Conservation (phyloP, 2,329 filamentous ascomycete species). For the Torrubiella hemipterigena region DNA sequence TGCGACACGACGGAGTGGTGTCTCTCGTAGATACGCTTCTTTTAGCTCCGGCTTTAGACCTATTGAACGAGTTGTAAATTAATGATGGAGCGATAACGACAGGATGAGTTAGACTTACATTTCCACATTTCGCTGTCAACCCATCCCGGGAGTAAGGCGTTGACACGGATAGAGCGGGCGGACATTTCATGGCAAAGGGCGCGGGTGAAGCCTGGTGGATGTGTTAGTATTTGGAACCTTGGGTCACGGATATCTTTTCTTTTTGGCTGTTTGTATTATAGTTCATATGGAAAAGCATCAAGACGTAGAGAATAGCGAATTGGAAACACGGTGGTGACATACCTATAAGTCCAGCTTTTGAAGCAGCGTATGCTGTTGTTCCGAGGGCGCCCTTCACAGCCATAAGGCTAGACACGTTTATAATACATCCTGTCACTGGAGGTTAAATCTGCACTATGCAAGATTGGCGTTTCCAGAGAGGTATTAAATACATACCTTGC, state of each 20-base stretch:
- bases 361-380: slow-evolving; percentile 62
- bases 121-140: slow-evolving; percentile 71
- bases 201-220: slow-evolving; percentile 49
- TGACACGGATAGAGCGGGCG: slow-evolving; percentile 55
- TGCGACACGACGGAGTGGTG: slow-evolving; percentile 58
- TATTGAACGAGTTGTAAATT: slow-evolving; percentile 26
- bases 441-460: not conserved
- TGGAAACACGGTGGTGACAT: slow-evolving; percentile 17
- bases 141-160: slow-evolving; percentile 74
- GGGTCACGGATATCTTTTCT: slow-evolving; percentile 2
- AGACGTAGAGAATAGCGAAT: not conserved
- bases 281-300: slow-evolving; percentile 9
- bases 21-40: slow-evolving; percentile 31
- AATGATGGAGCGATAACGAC: slow-evolving; percentile 10
- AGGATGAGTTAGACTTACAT: slow-evolving; percentile 33
- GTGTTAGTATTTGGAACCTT: slow-evolving; percentile 2
- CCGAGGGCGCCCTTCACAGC: slow-evolving; percentile 58
- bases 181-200: slow-evolving; percentile 53
- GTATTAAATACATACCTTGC: slow-evolving; percentile 13
- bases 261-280: not conserved
- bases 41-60: slow-evolving; percentile 25
- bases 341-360: slow-evolving; percentile 71
- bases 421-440: slow-evolving; percentile 47
- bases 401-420: slow-evolving; percentile 72
- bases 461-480: not conserved